A percentile compares a stretch with the other conserved stretches of the same genome.
Evolutionary conservation across 352 stramenopile genomes (phyloP).

Genomic region (Phytopythium helicoides): DNA sequence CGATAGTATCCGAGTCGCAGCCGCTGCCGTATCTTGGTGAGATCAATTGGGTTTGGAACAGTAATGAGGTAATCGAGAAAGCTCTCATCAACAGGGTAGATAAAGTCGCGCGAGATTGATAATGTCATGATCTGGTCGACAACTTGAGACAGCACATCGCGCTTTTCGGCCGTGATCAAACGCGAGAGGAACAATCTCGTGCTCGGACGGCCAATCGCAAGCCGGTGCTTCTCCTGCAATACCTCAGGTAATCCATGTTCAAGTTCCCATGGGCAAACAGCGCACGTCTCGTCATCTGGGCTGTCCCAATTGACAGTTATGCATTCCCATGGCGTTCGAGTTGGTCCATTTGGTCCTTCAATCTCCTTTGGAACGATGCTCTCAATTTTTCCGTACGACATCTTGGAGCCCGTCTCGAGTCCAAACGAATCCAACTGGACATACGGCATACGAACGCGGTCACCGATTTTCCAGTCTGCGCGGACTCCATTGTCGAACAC

Average conservation of each 20-base stretch:
- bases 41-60: slow-evolving; percentile 82
- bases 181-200: slow-evolving; percentile 48
- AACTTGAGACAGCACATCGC: slow-evolving; percentile 45
- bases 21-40: slow-evolving; percentile 74
- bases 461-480: slow-evolving; percentile 60
- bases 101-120: slow-evolving; percentile 77
- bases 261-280: slow-evolving; percentile 80
- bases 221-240: slow-evolving; percentile 38
- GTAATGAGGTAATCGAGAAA: slow-evolving; percentile 84
- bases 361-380: slow-evolving; percentile 34
- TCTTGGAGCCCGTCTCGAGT: slow-evolving; percentile 48
- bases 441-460: slow-evolving; percentile 74
- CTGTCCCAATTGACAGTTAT: slow-evolving; percentile 72
- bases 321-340: slow-evolving; percentile 74
- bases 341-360: slow-evolving; percentile 1
- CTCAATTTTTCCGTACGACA: slow-evolving; percentile 63
- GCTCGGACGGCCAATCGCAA: slow-evolving; percentile 31
- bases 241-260: slow-evolving; percentile 37
- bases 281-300: slow-evolving; percentile 58
- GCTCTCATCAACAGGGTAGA: slow-evolving; percentile 66
- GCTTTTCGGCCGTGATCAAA: slow-evolving; percentile 45
- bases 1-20: slow-evolving; percentile 73
- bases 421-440: slow-evolving; percentile 64
- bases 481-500: slow-evolving; percentile 77
- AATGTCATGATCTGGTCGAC: slow-evolving; percentile 64